Evolutionary conservation across 345 rosid genomes (phyloP), one percentile per base, ranked within the genome.

Genomic region (Cardamine resedifolia): DNA sequence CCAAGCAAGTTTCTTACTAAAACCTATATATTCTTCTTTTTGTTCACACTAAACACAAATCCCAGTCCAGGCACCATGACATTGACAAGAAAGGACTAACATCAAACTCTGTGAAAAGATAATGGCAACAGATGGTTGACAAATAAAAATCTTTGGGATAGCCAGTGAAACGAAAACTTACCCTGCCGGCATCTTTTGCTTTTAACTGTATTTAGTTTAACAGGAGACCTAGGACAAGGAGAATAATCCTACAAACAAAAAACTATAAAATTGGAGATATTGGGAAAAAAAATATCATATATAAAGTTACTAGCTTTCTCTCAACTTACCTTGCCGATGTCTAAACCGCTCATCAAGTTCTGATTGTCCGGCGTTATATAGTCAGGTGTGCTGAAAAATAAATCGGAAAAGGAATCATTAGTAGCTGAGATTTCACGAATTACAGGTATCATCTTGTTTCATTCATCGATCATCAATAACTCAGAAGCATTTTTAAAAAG

Each of bases 301-400:
- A 62, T 16, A 3, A 39, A 27, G 33, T 45, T n/a, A 65, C 15
- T 0, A 49, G 41, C 45, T 14, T 58, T 19, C 65, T 51, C 8
- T 30, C 20, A 71, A 10, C 12, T 79, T 38, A 88, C 99, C 94
- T 88, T 81, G 78, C 77, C 83, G 81, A 75, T 80, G 69, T 89
- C 92, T 26, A 90, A 77, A 58, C 84, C 68, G 73, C 36, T 77
- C 66, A 76, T 28, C 73, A 87, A 43, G 60, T 83, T 82, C 75
- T 85, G 99, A 82, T 96, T 87, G 64, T 87, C 96, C 8, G 99
- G 97, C 1, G 98, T 92, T 64, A 92, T 86, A 66, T 96, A 96
- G 72, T 92, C 99, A 6, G 99, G 99, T 65, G 99, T 92, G 77
- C 98, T 96, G 90, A 78, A 80, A 73, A 19, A 50, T 31, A 34